phyloP scores from a whole-genome alignment of 257 asterid species.

The Cynanchum wilfordii region DNA sequence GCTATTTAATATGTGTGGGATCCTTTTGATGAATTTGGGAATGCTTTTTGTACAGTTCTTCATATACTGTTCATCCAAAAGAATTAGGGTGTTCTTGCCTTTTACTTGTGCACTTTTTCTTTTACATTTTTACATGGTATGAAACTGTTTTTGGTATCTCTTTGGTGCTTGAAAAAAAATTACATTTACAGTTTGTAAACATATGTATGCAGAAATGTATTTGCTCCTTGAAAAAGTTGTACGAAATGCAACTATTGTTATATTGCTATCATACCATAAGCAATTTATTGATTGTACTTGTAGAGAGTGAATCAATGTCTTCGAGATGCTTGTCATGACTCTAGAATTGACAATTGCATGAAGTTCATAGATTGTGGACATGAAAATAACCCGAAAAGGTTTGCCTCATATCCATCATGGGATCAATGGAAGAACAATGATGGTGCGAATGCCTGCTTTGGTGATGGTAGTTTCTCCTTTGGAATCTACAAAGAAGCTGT shows the following conservation, averaged over 20 bases:
- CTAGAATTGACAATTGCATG: constrained; percentile 34
- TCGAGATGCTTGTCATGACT: constrained; percentile 53
- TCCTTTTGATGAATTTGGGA: background rate
- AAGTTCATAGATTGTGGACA: constrained; percentile 67
- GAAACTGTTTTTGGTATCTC: background rate
- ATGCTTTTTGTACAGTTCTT: background rate
- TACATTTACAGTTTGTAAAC: background rate
- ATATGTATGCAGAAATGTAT: background rate
- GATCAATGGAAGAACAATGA: constrained; percentile 42
- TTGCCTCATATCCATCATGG: constrained; percentile 33
- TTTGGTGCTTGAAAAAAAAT: background rate
- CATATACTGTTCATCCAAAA: background rate
- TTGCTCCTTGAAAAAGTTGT: background rate
- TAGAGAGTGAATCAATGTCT: constrained; percentile 91
- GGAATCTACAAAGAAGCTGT: constrained; percentile 72
- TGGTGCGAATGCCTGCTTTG: constrained; percentile 63
- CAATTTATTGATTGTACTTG: background rate
- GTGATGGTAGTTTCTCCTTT: constrained; percentile 36
- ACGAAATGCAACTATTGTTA: background rate
- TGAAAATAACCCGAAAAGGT: constrained; percentile 22
- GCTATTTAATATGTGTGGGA: background rate
- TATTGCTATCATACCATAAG: background rate
- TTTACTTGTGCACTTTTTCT: background rate
- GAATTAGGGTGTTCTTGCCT: background rate
- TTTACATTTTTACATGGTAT: background rate